Percentiles rank a stretch among this genome's conserved stretches.
phyloP scores from a whole-genome alignment of 2,329 filamentous ascomycete species.

The Talaromyces islandicus region DNA sequence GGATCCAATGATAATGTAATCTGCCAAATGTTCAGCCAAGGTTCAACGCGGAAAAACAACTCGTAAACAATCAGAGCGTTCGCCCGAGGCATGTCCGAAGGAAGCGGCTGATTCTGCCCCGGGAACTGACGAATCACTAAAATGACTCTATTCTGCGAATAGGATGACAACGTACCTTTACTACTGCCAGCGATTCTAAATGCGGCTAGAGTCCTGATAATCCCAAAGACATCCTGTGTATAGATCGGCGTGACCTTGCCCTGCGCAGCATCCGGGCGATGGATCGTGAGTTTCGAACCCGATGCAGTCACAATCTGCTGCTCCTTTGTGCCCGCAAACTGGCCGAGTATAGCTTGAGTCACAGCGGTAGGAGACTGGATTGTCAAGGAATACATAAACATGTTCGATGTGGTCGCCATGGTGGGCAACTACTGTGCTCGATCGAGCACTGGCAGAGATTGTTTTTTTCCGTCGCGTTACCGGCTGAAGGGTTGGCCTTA shows the following conservation, averaged over 20 bases:
- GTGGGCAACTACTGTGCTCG: constrained; percentile 28
- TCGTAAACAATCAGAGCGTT: constrained; percentile 23
- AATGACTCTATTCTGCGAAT: constrained; percentile 43
- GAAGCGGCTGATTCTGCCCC: constrained; percentile 41
- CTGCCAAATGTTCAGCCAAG: constrained; percentile 52
- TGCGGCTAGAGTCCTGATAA: constrained; percentile 80
- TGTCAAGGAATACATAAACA: constrained; percentile 98
- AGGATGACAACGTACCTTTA: constrained; percentile 66
- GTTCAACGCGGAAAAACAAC: constrained; percentile 18
- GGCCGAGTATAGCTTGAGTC: constrained; percentile 84
- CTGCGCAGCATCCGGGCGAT: constrained; percentile 77
- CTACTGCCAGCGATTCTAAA: constrained; percentile 89
- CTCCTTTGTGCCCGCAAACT: constrained; percentile 93
- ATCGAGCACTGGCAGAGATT: constrained; percentile 1
- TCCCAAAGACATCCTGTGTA: constrained; percentile 92
- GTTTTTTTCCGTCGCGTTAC: constrained; percentile 4
- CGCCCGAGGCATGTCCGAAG: constrained; percentile 29
- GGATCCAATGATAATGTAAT: constrained; percentile 91
- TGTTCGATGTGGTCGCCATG: constrained; percentile 97
- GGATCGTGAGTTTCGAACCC: constrained; percentile 80
- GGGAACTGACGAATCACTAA: constrained; percentile 65
- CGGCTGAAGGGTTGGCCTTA: constrained; percentile 18
- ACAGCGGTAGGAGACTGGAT: constrained; percentile 87
- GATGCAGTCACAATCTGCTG: constrained; percentile 95
- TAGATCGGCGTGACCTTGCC: constrained; percentile 81